Evolutionary conservation across 495 filamentous ascomycete species (phyloP), one percentile per base, ranked within the genome.

Genomic region (Lophiotrema nucula): DNA sequence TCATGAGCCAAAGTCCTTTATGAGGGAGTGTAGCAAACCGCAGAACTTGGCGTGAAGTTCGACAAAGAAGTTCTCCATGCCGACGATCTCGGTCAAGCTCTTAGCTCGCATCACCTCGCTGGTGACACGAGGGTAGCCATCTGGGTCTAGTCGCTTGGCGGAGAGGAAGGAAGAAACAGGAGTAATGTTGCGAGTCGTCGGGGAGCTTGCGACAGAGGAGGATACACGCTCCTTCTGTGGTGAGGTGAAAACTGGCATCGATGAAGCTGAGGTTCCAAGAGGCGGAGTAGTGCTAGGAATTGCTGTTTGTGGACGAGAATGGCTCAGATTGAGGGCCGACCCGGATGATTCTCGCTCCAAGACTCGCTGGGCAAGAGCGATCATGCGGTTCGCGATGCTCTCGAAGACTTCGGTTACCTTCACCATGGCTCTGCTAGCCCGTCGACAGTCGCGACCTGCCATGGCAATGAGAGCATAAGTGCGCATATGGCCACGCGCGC

Each of bases 381-480:
- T 83, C 33, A 96, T 90, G 71, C 84, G 82, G 8, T 81, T 74
- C 6, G 90, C 91, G 56, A 96, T 81, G 43, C 84, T 81, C 55
- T 85, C 83, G 66, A 96, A 97, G 24, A 84, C 81, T 24, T 79
- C 75, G 58, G 87, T 87, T 46, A 96, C 81, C 42, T 86, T 79
- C 28, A 83, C 83, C 60, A 87, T 90, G 0, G 84, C 84, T 59
- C 86, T 85, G 70, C 88, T 86, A 25, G 88, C 88, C 23, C 83
- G 76, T 46, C 85, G 82, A 56, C 89, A 82, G 51, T 88, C 88
- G 64, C 89, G 79, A 8, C 81, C 79, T 16, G 76, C 79, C 24
- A 96, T 82, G n/a, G 88, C 89, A 44, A 96, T 76, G 39, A 97
- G 79, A 38, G 92, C 90, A 72, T 97, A 97, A 38, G 88, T 86